Conservation (phyloP, 768 basidiomycete species). For the Nidula microcarpa region DNA sequence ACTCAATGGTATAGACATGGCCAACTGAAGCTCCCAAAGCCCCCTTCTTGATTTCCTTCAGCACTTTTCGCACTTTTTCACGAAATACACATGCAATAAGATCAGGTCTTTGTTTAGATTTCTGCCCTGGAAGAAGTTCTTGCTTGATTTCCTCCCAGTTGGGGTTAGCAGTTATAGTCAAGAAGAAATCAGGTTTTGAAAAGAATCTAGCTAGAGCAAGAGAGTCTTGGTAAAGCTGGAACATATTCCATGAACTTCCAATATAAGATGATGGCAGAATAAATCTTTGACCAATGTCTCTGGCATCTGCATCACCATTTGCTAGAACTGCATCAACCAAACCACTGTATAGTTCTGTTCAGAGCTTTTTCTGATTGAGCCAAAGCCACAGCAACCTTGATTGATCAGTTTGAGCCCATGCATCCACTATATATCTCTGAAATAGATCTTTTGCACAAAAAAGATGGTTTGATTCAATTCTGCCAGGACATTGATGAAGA, state of each 20-base stretch:
- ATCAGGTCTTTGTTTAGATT: constrained; percentile 39
- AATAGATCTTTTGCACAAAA: constrained; percentile 31
- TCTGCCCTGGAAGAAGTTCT: constrained; percentile 35
- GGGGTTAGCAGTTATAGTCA: constrained; percentile 53
- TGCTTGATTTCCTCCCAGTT: constrained; percentile 43
- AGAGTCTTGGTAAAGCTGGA: constrained; percentile 38
- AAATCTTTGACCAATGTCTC: constrained; percentile 23
- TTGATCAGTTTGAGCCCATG: constrained; percentile 33
- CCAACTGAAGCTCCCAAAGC: constrained; percentile 40
- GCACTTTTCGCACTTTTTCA: constrained; percentile 30
- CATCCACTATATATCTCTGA: constrained; percentile 34
- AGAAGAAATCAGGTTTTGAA: constrained; percentile 38
- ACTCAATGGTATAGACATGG: constrained; percentile 51
- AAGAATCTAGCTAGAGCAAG: constrained; percentile 38
- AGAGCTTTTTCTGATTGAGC: constrained; percentile 28
- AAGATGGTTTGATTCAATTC: constrained; percentile 18
- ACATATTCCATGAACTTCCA: constrained; percentile 40
- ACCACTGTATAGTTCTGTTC: constrained; percentile 22
- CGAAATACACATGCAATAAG: constrained; percentile 43
- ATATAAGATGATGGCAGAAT: constrained; percentile 39
- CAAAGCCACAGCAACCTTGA: constrained; percentile 23
- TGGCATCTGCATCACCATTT: constrained; percentile 18
- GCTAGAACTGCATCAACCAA: constrained; percentile 23
- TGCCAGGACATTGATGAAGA: constrained; percentile 21
- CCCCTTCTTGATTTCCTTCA: constrained; percentile 31